Conservation (phyloP, 1,139 yeast species). For the Hyphopichia wangnamkhiaoensis region DNA sequence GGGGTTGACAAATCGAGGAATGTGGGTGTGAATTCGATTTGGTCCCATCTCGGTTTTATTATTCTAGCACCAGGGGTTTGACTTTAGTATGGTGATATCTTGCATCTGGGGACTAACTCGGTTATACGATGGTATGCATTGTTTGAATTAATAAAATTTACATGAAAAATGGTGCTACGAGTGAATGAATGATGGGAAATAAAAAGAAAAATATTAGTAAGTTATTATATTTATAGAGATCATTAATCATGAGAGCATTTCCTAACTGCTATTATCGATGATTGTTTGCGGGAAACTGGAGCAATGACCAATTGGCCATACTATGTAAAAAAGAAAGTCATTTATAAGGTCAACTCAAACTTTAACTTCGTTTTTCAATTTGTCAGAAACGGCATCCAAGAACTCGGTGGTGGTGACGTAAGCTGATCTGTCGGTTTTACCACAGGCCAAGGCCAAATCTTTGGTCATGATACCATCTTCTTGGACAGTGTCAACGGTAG, state of each 20-base stretch:
- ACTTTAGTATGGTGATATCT: no score
- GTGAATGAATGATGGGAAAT: no score
- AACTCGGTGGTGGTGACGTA: conserved; percentile 77
- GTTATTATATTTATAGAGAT: neutral
- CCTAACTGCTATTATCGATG: conserved; percentile 10
- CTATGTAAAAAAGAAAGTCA: neutral
- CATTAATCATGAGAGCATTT: conserved; percentile 9
- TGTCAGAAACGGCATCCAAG: conserved; percentile 67
- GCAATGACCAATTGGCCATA: neutral
- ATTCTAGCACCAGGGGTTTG: no score
- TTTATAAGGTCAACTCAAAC: conserved; percentile 8
- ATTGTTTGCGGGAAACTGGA: conserved; percentile 6
- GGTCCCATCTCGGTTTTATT: no score
- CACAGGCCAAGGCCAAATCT: conserved; percentile 75
- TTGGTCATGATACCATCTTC: conserved; percentile 79
- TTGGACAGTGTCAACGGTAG: conserved; percentile 72
- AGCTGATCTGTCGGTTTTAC: conserved; percentile 61
- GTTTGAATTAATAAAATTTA: no score
- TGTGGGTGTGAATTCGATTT: no score
- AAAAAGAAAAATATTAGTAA: no score
- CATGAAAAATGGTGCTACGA: no score
- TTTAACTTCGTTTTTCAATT: conserved; percentile 27
- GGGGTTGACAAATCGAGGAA: no score
- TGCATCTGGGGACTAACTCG: no score
- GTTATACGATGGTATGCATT: no score